A percentile compares a stretch with the other conserved stretches of the same genome.
Conservation (phyloP, 1,284 basidiomycete species). For the Sphagnurus paluster region DNA sequence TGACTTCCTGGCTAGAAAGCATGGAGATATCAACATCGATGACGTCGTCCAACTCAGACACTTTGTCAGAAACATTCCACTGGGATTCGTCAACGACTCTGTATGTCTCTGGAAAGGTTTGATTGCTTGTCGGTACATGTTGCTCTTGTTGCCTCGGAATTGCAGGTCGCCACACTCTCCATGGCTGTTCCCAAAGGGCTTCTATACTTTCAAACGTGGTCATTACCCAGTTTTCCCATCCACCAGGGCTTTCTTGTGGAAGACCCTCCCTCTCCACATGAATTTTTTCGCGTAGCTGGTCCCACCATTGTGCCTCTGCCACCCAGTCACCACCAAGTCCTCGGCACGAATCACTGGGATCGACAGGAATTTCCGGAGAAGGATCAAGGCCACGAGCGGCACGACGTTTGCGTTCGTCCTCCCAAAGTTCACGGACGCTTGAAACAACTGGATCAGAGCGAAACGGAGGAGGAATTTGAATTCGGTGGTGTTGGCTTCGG, state of each 20-base stretch:
- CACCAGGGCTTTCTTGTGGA: slow-evolving; percentile 39
- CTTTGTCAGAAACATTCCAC: slow-evolving; percentile 20
- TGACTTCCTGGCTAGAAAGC: slow-evolving; percentile 53
- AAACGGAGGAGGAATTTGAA: slow-evolving; percentile 41
- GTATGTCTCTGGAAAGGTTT: not conserved
- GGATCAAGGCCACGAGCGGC: slow-evolving; percentile 63
- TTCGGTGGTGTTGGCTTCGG: too few species aligned
- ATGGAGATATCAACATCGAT: slow-evolving; percentile 57
- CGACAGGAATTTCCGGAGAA: slow-evolving; percentile 65
- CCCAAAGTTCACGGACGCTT: slow-evolving; percentile 92
- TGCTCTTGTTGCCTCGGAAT: slow-evolving; percentile 1
- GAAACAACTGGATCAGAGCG: slow-evolving; percentile 80
- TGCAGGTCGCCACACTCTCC: slow-evolving; percentile 58
- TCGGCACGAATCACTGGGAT: slow-evolving; percentile 61
- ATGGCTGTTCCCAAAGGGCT: slow-evolving; percentile 65
- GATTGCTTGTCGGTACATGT: not conserved
- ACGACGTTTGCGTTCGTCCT: slow-evolving; percentile 83
- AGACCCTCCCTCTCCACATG: slow-evolving; percentile 39
- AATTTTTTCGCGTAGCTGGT: slow-evolving; percentile 57
- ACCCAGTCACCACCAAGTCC: slow-evolving; percentile 64
- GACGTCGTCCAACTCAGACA: slow-evolving; percentile 18
- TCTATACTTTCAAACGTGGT: slow-evolving; percentile 87
- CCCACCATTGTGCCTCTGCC: slow-evolving; percentile 70
- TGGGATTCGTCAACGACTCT: slow-evolving; percentile 11
- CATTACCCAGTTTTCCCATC: slow-evolving; percentile 71